Base-by-base conservation (phyloP, 1,284 basidiomycete species). In the Chalciporus sp. region DNA sequence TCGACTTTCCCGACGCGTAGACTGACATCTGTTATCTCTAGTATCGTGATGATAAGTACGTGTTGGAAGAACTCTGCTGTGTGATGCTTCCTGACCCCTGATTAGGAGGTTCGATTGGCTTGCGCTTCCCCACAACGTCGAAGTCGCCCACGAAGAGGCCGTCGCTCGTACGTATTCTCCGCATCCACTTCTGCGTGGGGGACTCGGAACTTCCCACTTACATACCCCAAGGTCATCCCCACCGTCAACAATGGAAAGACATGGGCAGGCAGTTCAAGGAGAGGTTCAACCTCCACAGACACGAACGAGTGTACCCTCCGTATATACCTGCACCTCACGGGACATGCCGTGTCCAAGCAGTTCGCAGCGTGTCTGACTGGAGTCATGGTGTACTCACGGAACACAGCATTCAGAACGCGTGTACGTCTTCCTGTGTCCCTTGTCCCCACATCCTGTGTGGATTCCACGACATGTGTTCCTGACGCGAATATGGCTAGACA, bases 301-400 rank as follows among this genome's bases (percentile, higher is more conserved):
- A 65, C 14, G 72, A 74, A 10, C 63, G 65, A 7, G 64, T 64
- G 14, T 75, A 74, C 17, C 63, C 69, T 23, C 75, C 74, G 29
- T 82, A 83, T 56, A 60, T 70, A 3, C 69, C 68, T 6, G 71
- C 76, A 1, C 73, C 74, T 10, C 73, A 80, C 16, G 78, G 79
- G 1, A 77, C 75, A 9, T 87, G 86, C 62, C 76, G 76, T 26
- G 87, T 94, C 16, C 92, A 95, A 72, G 90, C 82, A 17, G 77
- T 92, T 29, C 82, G 94, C 49, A 93, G 90, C 58, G 88, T 94
- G 16, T 85, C 80, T 3, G 94, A 97, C 72, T 97, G 94, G 94
- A 92, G 88, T 66, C 92, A 94, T 66, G 94, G 94, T 17, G 89
- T 94, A 20, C 76, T 95, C 59, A 87, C 84, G 1, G 93, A 95